Conservation (phyloP, 345 rosid genomes). For the Populus tremula region DNA sequence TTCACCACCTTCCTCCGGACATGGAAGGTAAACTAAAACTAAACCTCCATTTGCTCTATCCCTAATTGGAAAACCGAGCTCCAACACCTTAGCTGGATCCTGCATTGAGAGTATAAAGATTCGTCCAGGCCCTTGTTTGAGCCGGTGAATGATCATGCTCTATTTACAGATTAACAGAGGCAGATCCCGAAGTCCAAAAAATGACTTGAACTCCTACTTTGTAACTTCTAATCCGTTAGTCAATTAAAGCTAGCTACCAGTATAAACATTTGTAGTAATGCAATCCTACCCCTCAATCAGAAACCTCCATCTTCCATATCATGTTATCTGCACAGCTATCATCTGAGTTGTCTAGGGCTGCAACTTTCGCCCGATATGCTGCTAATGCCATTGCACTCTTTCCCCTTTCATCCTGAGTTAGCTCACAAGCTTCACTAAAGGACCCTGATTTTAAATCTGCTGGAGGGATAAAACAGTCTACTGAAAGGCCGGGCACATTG, state of each 20-base stretch:
- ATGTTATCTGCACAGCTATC: slow-evolving; percentile 30
- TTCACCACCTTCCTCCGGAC: slow-evolving; percentile 34
- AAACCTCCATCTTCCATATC: slow-evolving; percentile 51
- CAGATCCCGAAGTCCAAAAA: slow-evolving; percentile 33
- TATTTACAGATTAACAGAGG: slow-evolving; percentile 67
- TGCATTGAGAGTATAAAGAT: slow-evolving; percentile 42
- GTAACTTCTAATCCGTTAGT: slow-evolving; percentile 45
- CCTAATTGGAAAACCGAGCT: slow-evolving; percentile 61
- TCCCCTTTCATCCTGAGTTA: slow-evolving; percentile 60
- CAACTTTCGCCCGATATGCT: slow-evolving; percentile 65
- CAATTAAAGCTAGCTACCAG: slow-evolving; percentile 29
- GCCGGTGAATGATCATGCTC: slow-evolving; percentile 53
- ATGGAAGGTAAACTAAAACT: slow-evolving; percentile 46
- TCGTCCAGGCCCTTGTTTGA: slow-evolving; percentile 31
- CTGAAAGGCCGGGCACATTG: slow-evolving; percentile 78
- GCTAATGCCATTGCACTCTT: slow-evolving; percentile 45
- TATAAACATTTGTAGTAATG: slow-evolving; percentile 47
- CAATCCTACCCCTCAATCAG: slow-evolving; percentile 27
- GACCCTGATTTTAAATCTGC: slow-evolving; percentile 67
- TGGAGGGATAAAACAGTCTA: slow-evolving; percentile 90
- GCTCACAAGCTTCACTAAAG: slow-evolving; percentile 57
- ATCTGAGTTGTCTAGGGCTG: slow-evolving; percentile 56
- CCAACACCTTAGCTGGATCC: slow-evolving; percentile 55
- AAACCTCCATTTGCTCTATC: slow-evolving; percentile 61
- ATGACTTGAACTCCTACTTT: slow-evolving; percentile 29